These are phyloP conservation scores for Kwoniella sp. DNA, from an alignment of 768 basidiomycete genomes.

Conservation along the genomic window DNA sequence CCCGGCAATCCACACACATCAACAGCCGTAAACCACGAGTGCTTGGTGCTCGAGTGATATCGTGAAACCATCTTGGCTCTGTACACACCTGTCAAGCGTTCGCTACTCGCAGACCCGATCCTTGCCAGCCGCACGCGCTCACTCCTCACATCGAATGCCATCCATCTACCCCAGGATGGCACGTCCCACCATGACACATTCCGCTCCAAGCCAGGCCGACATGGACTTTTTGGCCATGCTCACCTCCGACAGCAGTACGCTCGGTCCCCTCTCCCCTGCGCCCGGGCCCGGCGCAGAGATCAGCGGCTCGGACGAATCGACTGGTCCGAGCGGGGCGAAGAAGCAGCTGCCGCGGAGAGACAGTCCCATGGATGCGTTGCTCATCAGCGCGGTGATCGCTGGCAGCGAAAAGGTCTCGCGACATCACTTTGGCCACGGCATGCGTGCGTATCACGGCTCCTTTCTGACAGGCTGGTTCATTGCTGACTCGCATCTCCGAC, in stretches of 20 bases:
- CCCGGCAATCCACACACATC: background rate
- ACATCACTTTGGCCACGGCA: constrained; percentile 48
- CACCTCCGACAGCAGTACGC: constrained; percentile 56
- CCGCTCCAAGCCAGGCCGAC: constrained; percentile 53
- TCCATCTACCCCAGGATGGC: constrained; percentile 7
- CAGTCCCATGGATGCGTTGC: constrained; percentile 42
- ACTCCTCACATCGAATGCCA: constrained; percentile 18
- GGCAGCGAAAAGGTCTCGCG: constrained; percentile 44
- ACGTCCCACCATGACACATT: constrained; percentile 11
- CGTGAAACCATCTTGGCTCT: no score
- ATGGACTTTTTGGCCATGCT: constrained; percentile 64
- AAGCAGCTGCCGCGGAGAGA: constrained; percentile 32
- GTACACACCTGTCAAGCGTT: no score
- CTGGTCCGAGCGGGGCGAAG: constrained; percentile 7
- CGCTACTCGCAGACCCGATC: no score
- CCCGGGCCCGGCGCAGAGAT: no score
- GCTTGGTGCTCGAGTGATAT: no score
- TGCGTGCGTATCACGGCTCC: constrained; percentile 18
- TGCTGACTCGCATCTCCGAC: background rate
- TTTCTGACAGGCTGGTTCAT: background rate
- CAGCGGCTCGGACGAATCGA: no score
- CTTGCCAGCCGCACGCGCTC: background rate
- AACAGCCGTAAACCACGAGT: no score
- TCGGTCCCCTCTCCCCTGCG: constrained; percentile 36
- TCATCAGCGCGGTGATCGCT: constrained; percentile 46